A percentile compares a stretch with the other conserved stretches of the same genome.
Conservation (phyloP, 371 early-diverging fungal genomes). For the Coemansia sp. region DNA sequence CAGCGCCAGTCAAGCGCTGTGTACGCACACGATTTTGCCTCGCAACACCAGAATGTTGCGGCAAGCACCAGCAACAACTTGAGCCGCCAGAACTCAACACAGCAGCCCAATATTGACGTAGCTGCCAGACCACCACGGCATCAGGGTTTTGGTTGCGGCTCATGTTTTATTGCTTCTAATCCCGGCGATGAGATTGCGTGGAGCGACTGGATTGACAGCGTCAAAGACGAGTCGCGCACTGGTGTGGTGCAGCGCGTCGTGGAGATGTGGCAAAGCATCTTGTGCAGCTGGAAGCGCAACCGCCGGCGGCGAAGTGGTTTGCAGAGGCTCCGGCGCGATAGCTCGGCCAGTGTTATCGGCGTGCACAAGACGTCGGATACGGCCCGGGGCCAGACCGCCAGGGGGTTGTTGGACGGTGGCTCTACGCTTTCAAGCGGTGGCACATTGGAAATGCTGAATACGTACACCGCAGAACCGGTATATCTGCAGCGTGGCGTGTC, state of each 20-base stretch:
- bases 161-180: neutral
- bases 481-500: conserved; percentile 40
- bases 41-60: neutral
- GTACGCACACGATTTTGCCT: too few relatives aligned
- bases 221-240: neutral
- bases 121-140: neutral
- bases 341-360: conserved; percentile 12
- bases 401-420: neutral
- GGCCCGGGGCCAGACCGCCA: neutral
- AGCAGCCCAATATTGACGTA: neutral
- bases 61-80: neutral
- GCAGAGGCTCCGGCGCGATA: conserved; percentile 5
- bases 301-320: neutral
- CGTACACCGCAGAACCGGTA: conserved; percentile 21
- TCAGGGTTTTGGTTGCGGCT: neutral
- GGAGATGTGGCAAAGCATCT: conserved; percentile 28
- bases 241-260: conserved; percentile 11
- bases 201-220: conserved; percentile 32
- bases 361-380: neutral
- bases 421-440: neutral
- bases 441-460: conserved; percentile 10
- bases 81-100: neutral
- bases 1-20: too few relatives aligned
- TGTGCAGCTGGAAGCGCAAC: conserved; percentile 14
- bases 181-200: conserved; percentile 10